Percentiles rank a stretch among this genome's conserved stretches.
phyloP scores from a whole-genome alignment of 176 grass and related monocot species.

The Tuctoria greenei region DNA sequence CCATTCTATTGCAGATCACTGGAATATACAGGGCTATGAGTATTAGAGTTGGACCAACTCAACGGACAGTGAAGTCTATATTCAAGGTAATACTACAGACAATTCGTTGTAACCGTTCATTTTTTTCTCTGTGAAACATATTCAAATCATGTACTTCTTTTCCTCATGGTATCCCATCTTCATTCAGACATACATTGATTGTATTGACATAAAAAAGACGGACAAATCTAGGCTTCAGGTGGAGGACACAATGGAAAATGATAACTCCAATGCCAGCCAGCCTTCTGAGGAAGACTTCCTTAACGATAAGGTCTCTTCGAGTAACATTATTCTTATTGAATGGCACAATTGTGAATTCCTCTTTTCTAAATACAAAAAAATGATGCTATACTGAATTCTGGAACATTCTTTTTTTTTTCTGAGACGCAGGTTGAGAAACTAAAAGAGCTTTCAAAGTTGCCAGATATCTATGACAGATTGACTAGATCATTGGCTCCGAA shows the following conservation, averaged over 20 bases:
- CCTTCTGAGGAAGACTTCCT: conserved; percentile 61
- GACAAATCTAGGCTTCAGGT: conserved; percentile 93
- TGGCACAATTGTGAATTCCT: background rate
- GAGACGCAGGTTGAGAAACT: conserved; percentile 81
- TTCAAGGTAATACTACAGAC: conserved; percentile 69
- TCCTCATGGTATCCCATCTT: conserved; percentile 10
- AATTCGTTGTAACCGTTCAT: conserved; percentile 7
- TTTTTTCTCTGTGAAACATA: background rate
- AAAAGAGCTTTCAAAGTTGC: conserved; percentile 92
- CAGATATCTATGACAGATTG: conserved; percentile 89
- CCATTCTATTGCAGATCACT: conserved; percentile 61
- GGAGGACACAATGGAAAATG: conserved; percentile 59
- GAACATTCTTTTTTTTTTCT: conserved; percentile 38
- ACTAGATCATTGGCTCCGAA: conserved; percentile 92
- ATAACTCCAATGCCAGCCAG: conserved; percentile 42
- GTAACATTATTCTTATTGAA: conserved; percentile 13
- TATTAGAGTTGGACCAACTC: conserved; percentile 82
- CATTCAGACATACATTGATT: conserved; percentile 94
- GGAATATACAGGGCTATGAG: conserved; percentile 98
- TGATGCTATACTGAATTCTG: background rate
- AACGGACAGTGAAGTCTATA: conserved; percentile 93
- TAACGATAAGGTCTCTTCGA: conserved; percentile 58
- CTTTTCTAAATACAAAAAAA: background rate
- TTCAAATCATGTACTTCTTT: conserved; percentile 11
- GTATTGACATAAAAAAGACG: conserved; percentile 96